Evolutionary conservation across 2,329 filamentous ascomycete species (phyloP).

Genomic region (Tolypocladium tropicale): DNA sequence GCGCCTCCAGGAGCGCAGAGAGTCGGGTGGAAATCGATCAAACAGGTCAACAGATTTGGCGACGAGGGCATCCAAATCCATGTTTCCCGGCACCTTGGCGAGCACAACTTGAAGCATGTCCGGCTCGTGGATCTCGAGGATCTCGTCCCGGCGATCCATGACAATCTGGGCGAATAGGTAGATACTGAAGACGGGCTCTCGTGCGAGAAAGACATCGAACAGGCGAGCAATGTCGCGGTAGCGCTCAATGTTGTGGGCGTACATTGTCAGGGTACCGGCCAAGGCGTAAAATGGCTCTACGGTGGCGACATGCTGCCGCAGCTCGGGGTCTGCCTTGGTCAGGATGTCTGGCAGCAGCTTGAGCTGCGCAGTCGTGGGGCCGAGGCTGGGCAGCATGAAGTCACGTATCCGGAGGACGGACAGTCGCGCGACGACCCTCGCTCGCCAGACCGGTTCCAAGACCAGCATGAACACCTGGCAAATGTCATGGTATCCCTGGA

Average conservation of each 20-base stretch:
- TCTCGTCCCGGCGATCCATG: slow-evolving; percentile 66
- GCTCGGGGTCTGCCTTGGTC: slow-evolving; percentile 54
- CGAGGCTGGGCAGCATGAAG: slow-evolving; percentile 88
- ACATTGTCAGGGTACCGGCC: slow-evolving; percentile 88
- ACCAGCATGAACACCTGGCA: slow-evolving; percentile 91
- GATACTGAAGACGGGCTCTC: slow-evolving; percentile 76
- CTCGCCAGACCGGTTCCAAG: slow-evolving; percentile 52
- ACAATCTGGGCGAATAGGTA: slow-evolving; percentile 91
- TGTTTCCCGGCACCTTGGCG: slow-evolving; percentile 71
- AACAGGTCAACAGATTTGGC: slow-evolving; percentile 54
- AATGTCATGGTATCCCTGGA: slow-evolving; percentile 98
- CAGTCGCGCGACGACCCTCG: slow-evolving; percentile 62
- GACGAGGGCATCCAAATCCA: slow-evolving; percentile 74
- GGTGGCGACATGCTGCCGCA: slow-evolving; percentile 65
- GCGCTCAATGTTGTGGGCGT: slow-evolving; percentile 88
- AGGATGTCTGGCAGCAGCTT: slow-evolving; percentile 77
- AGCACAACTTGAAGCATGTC: slow-evolving; percentile 88
- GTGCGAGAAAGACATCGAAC: slow-evolving; percentile 84
- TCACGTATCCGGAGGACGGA: slow-evolving; percentile 87
- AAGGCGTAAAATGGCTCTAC: slow-evolving; percentile 88
- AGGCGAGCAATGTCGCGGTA: slow-evolving; percentile 82
- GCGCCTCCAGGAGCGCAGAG: slow-evolving; percentile 57
- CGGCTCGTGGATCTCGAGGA: slow-evolving; percentile 85
- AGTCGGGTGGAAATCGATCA: slow-evolving; percentile 58
- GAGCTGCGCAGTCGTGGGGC: slow-evolving; percentile 76